Conservation (phyloP, 495 filamentous ascomycete genomes). For the Usnea hakonensis region DNA sequence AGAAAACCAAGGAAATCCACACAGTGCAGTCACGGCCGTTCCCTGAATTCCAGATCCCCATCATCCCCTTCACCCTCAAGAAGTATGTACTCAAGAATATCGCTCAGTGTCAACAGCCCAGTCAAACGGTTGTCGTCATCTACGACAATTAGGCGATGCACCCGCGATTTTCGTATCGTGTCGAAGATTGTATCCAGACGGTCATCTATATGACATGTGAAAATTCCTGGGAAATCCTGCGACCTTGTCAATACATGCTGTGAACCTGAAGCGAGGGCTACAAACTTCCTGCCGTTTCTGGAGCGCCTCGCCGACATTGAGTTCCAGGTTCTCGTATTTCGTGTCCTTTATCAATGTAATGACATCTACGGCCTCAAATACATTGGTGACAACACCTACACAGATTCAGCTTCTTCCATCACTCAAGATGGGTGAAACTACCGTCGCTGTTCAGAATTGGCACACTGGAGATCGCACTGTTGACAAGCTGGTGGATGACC, state of each 20-base stretch:
- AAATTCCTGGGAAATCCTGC: slow-evolving; percentile 90
- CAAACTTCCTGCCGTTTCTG: slow-evolving; percentile 72
- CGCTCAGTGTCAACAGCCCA: slow-evolving; percentile 87
- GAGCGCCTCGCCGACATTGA: slow-evolving; percentile 83
- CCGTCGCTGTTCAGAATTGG: slow-evolving; percentile 82
- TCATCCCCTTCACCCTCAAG: slow-evolving; percentile 72
- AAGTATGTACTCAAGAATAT: slow-evolving; percentile 92
- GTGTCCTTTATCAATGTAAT: slow-evolving; percentile 93
- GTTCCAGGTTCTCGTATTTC: slow-evolving; percentile 79
- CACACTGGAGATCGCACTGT: slow-evolving; percentile 86
- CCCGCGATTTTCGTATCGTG: slow-evolving; percentile 87
- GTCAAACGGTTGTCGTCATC: slow-evolving; percentile 78
- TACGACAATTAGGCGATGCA: slow-evolving; percentile 87
- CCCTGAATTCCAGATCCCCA: slow-evolving; percentile 14
- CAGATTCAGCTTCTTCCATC: not conserved
- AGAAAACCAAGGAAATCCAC: slow-evolving; percentile 22
- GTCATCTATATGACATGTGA: slow-evolving; percentile 88
- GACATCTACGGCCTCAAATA: slow-evolving; percentile 97
- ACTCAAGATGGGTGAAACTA: slow-evolving; percentile 25
- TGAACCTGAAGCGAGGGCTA: slow-evolving; percentile 1
- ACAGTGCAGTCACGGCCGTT: not conserved
- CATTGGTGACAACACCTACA: slow-evolving; percentile 73
- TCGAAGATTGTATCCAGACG: slow-evolving; percentile 93
- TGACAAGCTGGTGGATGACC: slow-evolving; percentile 90
- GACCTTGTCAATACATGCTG: not conserved